Evolutionary conservation across 441 rosid species (phyloP), one percentile per base, ranked within the genome.

Genomic region (Hura crepitans): DNA sequence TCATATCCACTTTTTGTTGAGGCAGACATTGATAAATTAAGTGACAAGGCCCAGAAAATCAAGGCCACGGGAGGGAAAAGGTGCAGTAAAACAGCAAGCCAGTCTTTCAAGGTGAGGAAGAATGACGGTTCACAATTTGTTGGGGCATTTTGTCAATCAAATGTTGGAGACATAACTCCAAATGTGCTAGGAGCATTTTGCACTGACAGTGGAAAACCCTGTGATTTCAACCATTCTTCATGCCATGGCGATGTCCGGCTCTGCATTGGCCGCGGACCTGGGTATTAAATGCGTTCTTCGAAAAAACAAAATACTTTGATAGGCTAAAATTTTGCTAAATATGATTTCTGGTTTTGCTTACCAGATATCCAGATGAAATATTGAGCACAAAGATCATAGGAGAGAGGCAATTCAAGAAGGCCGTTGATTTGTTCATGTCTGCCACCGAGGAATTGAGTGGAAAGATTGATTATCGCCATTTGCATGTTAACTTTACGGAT

Each of bases 131-230:
- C 81, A 1, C 15, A 30, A 23, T 85, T 85, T 70, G 87, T 84
- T 3, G 84, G 85, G 14, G 87, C 89, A 8, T 87, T 85, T 65
- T 85, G 87, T 61, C 85, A 84, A 68, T 85, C 92, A 33, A 87
- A 82, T 63, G 87, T 84, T 4, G 87, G 92, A 54, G 92, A 82
- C 46, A 85, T 87, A 57, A 78, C 76, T 20, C 89, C 86, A 27
- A 87, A 85, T 65, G 89, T 87, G 79, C 75, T 81, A 1, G 89
- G 87, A 70, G 85, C 89, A 18, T 87, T 83, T 59, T 85, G 89
- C 72, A 79, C 23, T 2, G 81, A 85, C 62, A 79, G 60, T 0
- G 87, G 86, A 37, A 78, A 79, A 31, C 80, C 84, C 10, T 83
- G 91, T 13, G 84, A 87, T 73, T 85, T 85, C 73, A 87, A 87